Evolutionary conservation across 306 rosid genomes (phyloP).

Genomic region (Dalbergia cultrata): DNA sequence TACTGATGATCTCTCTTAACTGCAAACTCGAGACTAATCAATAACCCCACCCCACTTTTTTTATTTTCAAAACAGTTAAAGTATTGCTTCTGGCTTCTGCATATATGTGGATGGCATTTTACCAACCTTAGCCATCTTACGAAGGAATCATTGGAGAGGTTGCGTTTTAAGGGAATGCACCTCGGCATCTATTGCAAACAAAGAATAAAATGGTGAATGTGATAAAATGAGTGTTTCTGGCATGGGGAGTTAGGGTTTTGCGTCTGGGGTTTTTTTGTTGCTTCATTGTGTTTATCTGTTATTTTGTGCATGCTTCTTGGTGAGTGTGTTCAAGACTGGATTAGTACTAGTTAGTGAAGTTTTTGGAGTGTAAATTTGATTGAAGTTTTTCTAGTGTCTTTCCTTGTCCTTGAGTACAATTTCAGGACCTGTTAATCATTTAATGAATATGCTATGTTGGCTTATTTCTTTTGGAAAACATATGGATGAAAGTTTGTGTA

Average conservation of each 20-base stretch:
- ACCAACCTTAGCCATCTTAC: conserved; percentile 12
- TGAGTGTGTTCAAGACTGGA: conserved; percentile 7
- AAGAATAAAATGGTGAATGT: conserved; percentile 28
- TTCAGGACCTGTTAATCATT: not conserved
- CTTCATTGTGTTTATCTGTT: no score
- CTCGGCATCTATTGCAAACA: conserved; percentile 26
- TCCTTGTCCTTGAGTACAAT: not conserved
- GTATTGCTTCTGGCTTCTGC: no score
- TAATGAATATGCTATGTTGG: not conserved
- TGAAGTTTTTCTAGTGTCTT: not conserved
- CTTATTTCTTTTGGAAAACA: conserved; percentile 18
- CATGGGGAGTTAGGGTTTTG: no score
- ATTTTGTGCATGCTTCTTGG: not conserved
- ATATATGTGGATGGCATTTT: not conserved
- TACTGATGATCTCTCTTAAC: not conserved
- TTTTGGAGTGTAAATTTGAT: conserved; percentile 36
- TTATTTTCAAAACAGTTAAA: not conserved
- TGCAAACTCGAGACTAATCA: not conserved
- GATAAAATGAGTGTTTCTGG: not conserved
- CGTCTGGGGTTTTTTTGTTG: no score
- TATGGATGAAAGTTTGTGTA: not conserved
- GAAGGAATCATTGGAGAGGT: conserved; percentile 9
- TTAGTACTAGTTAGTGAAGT: conserved; percentile 3
- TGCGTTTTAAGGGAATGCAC: not conserved
- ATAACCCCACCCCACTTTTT: not conserved